Percentiles rank a stretch among this genome's conserved stretches.
Conservation (phyloP, 2,329 filamentous ascomycete species). For the Tolypocladium tropicale region DNA sequence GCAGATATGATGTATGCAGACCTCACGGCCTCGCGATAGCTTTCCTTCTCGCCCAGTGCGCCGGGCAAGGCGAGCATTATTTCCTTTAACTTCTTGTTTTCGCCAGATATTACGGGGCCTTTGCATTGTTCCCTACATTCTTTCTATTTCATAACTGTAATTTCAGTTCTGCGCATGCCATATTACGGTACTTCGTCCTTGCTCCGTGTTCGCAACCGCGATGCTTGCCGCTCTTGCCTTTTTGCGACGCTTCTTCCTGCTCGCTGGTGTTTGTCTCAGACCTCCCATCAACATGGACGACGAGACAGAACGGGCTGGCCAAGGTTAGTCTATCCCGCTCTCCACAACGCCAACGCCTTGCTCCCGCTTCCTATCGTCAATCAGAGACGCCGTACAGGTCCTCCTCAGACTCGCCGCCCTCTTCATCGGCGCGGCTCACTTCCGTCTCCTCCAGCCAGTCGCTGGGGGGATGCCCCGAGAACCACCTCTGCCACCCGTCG, state of each 20-base stretch:
- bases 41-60: neutral
- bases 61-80: neutral
- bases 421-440: neutral
- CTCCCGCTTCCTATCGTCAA: neutral
- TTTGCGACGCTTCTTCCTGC: neutral
- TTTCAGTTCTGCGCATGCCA: constrained; percentile 5
- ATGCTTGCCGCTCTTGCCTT: neutral
- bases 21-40: constrained; percentile 1
- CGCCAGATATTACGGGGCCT: constrained; percentile 4
- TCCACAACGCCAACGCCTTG: neutral
- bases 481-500: neutral
- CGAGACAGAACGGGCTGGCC: too few relatives aligned
- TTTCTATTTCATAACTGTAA: constrained; percentile 10
- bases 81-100: constrained; percentile 1
- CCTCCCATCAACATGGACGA: too few relatives aligned
- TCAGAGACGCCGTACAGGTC: neutral
- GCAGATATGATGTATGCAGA: constrained; percentile 7
- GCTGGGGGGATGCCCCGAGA: neutral
- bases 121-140: constrained; percentile 8
- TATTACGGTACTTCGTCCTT: neutral
- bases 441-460: neutral
- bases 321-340: neutral
- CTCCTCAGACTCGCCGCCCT: neutral
- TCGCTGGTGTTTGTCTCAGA: neutral
- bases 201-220: neutral